These are phyloP conservation scores for Musa acuminata DNA, from an alignment of 176 grass and related monocot species.

Conservation along the genomic window DNA sequence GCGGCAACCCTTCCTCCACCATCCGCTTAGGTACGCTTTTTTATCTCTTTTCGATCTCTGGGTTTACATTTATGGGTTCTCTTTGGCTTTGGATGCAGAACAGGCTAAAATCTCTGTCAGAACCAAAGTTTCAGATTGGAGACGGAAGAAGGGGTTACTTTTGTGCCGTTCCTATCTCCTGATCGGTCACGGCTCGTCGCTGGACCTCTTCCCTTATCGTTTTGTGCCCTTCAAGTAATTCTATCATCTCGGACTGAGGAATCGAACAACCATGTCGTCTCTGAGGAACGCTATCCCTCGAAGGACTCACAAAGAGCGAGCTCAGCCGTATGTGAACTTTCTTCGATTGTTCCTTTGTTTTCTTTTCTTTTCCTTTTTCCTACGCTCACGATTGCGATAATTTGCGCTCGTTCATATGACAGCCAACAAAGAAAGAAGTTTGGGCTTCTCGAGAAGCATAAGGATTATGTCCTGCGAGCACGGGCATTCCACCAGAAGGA, in stretches of 20 bases:
- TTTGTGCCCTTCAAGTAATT: too few species aligned
- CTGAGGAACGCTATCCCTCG: constrained; percentile 79
- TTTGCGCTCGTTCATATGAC: neutral
- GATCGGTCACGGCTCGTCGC: too few species aligned
- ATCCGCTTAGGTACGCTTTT: too few species aligned
- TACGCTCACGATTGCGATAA: neutral
- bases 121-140: too few species aligned
- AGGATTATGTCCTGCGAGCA: constrained; percentile 70
- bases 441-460: constrained; percentile 81
- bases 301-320: constrained; percentile 80
- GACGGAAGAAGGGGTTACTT: too few species aligned
- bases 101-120: too few species aligned
- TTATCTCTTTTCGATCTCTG: too few species aligned
- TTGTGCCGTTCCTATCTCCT: too few species aligned
- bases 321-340: constrained; percentile 62
- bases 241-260: neutral
- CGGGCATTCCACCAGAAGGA: constrained; percentile 61
- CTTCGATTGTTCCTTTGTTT: neutral
- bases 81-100: too few species aligned
- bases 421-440: constrained; percentile 73
- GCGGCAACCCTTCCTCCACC: too few species aligned
- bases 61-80: too few species aligned
- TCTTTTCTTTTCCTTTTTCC: neutral
- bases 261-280: constrained; percentile 50
- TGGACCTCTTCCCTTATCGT: too few species aligned